Evolutionary conservation across 2,329 filamentous ascomycete genomes (phyloP).

Genomic region (Cordyceps javanica): DNA sequence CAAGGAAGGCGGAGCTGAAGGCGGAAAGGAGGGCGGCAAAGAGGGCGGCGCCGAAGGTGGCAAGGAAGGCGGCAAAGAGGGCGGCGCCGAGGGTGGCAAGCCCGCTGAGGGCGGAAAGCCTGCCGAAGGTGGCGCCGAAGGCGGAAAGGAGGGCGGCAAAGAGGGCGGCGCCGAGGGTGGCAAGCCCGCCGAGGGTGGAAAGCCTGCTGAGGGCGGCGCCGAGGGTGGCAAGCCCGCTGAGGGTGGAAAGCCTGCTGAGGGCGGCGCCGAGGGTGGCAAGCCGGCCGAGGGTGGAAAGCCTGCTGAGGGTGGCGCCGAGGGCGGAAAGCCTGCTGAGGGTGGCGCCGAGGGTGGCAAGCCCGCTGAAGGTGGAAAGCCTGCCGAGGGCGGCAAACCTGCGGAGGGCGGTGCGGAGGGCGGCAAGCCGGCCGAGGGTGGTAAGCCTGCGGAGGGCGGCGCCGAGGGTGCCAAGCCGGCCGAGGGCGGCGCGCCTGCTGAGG

Average conservation of each 20-base stretch:
- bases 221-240: neutral
- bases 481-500: neutral
- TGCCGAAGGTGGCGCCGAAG: neutral
- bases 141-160: neutral
- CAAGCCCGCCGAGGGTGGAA: neutral
- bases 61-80: neutral
- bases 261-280: neutral
- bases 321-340: neutral
- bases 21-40: neutral
- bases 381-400: neutral
- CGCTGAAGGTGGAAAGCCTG: neutral
- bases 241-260: neutral
- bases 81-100: neutral
- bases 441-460: neutral
- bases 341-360: neutral
- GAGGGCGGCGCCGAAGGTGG: neutral
- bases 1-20: neutral
- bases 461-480: neutral
- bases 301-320: neutral
- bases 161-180: neutral
- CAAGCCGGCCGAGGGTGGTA: neutral
- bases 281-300: neutral
- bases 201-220: neutral
- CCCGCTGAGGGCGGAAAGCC: neutral
- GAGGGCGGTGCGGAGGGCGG: neutral